Evolutionary conservation across 441 rosid genomes (phyloP), one percentile per base, ranked within the genome.

Genomic region (Eutrema salsugineum): DNA sequence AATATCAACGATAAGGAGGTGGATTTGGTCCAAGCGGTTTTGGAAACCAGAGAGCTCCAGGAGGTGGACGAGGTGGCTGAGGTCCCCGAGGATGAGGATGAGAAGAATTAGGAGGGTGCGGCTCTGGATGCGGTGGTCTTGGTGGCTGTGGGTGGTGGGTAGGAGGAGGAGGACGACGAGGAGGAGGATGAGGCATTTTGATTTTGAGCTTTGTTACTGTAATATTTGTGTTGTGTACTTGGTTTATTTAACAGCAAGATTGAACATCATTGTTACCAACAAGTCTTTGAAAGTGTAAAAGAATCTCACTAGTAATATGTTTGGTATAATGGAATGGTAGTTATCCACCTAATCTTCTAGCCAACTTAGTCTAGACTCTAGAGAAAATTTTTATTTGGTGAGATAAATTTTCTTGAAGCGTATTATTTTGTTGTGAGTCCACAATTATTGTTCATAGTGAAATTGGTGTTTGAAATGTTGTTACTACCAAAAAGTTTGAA

Each of bases 121-220:
- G 77, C 42, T 24, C 77, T 0, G 30, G 71, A 46, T 3, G 50
- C 8, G 59, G 71, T 72, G 71, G 59, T 61, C 68, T 63, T 62
- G 44, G 44, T 53, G 62, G 63, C 2, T 69, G 76, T 40, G 63
- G 56, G 19, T 70, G 61, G 27, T 39, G 54, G n/a, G 50, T 39
- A 68, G 55, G 28, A 39, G 68, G 68, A 50, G 61, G 66, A 20
- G 22, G 32, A 24, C n/a, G 66, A 35, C 10, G 66, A 24, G 38
- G 77, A 59, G 73, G 73, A 39, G 72, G 72, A 32, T 50, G 61
- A 58, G 72, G 68, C 77, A 73, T 73, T 55, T 65, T 38, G 22
- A 22, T 43, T n/a, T 48, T 73, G 12, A 30, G n/a, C n/a, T 58
- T 66, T 48, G 54, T 38, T 58, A 49, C 48, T 66, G 53, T 64